Evolutionary conservation across 169 alveolate genomes (phyloP).

Genomic region (Perkinsus marinus): DNA sequence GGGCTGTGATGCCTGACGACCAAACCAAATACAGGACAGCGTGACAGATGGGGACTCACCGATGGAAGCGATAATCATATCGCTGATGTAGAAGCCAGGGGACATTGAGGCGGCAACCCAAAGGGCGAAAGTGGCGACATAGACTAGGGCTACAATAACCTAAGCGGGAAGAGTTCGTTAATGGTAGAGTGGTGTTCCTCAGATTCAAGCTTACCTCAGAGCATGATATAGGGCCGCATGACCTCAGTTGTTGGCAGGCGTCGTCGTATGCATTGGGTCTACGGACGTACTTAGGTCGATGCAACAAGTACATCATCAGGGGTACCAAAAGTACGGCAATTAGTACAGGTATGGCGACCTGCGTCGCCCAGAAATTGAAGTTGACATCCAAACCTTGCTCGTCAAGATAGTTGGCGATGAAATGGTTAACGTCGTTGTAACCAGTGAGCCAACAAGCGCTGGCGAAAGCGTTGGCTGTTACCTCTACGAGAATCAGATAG

Average conservation of each 20-base stretch:
- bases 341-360: neutral
- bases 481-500: neutral
- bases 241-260: neutral
- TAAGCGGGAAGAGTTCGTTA: neutral
- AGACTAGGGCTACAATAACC: neutral
- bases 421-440: neutral
- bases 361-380: neutral
- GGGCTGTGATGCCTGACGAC: neutral
- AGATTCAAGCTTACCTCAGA: neutral
- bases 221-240: neutral
- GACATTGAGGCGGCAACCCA: neutral
- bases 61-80: neutral
- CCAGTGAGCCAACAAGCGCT: neutral
- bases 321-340: neutral
- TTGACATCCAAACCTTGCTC: neutral
- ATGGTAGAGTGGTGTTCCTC: no score
- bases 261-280: neutral
- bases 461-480: neutral
- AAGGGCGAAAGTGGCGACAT: neutral
- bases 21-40: neutral
- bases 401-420: neutral
- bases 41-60: neutral
- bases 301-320: neutral
- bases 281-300: neutral
- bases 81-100: neutral